A percentile compares a stretch with the other conserved stretches of the same genome.
Evolutionary conservation across 2,329 filamentous ascomycete genomes (phyloP).

Genomic region (Trichoderma sp.): DNA sequence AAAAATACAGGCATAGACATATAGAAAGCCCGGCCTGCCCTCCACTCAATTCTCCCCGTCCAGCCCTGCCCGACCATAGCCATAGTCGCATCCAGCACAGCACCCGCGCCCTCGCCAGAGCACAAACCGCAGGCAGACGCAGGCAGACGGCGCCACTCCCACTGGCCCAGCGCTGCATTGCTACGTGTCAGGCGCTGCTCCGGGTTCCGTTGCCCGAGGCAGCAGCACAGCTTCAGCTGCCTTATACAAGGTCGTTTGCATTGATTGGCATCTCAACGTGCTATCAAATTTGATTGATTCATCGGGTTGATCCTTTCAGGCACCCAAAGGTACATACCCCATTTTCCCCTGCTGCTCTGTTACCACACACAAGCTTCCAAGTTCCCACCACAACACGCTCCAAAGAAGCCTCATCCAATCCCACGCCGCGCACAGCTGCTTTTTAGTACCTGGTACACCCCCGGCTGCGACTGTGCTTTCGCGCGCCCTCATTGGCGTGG

Average conservation of each 20-base stretch:
- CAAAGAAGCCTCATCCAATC: not conserved
- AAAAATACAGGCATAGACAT: slow-evolving; percentile 46
- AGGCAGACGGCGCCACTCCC: slow-evolving; percentile 8
- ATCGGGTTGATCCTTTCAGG: not conserved
- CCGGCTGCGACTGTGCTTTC: not conserved
- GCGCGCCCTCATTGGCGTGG: slow-evolving; percentile 5
- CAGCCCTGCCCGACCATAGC: slow-evolving; percentile 20
- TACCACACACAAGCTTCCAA: not conserved
- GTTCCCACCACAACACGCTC: not conserved
- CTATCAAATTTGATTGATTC: not conserved
- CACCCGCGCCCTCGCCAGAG: slow-evolving; percentile 1
- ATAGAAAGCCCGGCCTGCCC: slow-evolving; percentile 45
- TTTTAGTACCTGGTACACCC: not conserved
- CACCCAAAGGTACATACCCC: not conserved
- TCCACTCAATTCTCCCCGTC: slow-evolving; percentile 40
- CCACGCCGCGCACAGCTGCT: not conserved
- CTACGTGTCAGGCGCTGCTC: slow-evolving; percentile 4
- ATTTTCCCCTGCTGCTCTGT: not conserved
- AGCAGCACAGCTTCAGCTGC: not conserved
- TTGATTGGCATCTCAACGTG: not conserved
- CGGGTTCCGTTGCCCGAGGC: not conserved
- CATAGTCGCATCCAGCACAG: slow-evolving; percentile 9
- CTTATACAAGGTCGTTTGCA: not conserved
- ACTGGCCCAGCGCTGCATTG: not conserved
- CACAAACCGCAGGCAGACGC: slow-evolving; percentile 4